Evolutionary conservation across 225 moss, liverwort and hornwort species (phyloP), one percentile per base, ranked within the genome.

Genomic region (Rhytidiadelphus loreus): DNA sequence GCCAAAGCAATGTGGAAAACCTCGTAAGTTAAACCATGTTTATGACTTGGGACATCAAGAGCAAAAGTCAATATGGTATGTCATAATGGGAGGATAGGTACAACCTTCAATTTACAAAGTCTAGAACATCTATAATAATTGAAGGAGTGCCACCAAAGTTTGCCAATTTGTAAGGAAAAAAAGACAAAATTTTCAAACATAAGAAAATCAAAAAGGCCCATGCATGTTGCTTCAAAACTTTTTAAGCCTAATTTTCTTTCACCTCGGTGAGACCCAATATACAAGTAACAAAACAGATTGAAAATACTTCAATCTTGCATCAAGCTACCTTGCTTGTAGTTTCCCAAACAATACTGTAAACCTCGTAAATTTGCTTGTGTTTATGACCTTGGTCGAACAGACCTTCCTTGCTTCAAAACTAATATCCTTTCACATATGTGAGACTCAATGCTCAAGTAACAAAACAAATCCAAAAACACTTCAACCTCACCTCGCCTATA

Each of bases 241-340:
- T 73, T 12, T 4, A 30, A 74, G 13, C 4, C 11, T 30, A 19
- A 33, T 52, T 52, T 20, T 2, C 17, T 73, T 73, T 73, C 11
- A 46, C 0, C 8, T 1, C 17, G 0, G 2, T 26, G 15, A 46
- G 26, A 17, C 2, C 14, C 29, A 17, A 17, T 0, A 2, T 6
- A 73, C 10, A 9, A 22, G 0, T 29, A 46, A 48, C 7, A 3
- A 73, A 29, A 29, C 46, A 44, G 29, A 30, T 9, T 1, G 1
- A 32, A 32, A 48, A 32, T 48, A 12, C 74, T 74, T 48, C 32
- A 74, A 74, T 2, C 11, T 48, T 0, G 1, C 9, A 17, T 29
- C 0, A n/a, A n/a, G 16, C 9, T 2, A 0, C 41, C 25, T 41
- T 5, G 4, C 5, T 4, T 25, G 4, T 5, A 26, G 5, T 71